Evolutionary conservation across 768 basidiomycete genomes (phyloP).

Genomic region (Phlebiopsis gigantea): DNA sequence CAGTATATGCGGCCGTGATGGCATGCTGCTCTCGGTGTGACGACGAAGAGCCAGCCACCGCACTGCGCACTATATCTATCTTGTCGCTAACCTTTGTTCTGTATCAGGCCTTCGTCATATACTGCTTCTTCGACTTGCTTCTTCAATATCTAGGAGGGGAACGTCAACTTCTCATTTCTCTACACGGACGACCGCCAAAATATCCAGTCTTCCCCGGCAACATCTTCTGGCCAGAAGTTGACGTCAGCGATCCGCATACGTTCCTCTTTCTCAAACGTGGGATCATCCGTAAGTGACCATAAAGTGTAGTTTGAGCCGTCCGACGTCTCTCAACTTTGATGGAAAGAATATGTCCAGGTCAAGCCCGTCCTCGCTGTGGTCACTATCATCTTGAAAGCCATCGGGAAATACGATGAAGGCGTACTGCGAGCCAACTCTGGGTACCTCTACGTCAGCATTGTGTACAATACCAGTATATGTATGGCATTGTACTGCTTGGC

Average conservation of each 20-base stretch:
- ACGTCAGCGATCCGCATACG: constrained; percentile 92
- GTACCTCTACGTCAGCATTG: constrained; percentile 84
- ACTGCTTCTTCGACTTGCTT: constrained; percentile 84
- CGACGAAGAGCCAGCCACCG: no score
- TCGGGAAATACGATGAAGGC: constrained; percentile 87
- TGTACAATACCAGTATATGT: constrained; percentile 82
- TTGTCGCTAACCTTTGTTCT: not conserved
- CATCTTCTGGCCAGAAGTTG: constrained; percentile 80
- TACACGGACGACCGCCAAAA: constrained; percentile 89
- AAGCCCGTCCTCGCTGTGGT: constrained; percentile 86
- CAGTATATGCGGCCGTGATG: no score
- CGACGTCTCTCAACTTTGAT: not conserved
- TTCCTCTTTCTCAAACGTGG: constrained; percentile 93
- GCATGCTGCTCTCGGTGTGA: no score
- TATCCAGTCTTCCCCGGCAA: constrained; percentile 81
- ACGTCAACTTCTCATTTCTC: constrained; percentile 82
- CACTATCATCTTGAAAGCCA: constrained; percentile 82
- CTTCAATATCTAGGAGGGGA: constrained; percentile 89
- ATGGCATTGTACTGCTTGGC: constrained; percentile 85
- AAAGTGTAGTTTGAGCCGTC: not conserved
- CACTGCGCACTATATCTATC: no score
- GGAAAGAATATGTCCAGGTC: constrained; percentile 90
- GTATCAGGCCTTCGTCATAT: constrained; percentile 84
- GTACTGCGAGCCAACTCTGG: constrained; percentile 80
- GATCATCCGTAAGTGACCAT: constrained; percentile 68